These are phyloP conservation scores for Hermanozyma aechmeae DNA, from an alignment of 805 yeast genomes.

Conservation along the genomic window DNA sequence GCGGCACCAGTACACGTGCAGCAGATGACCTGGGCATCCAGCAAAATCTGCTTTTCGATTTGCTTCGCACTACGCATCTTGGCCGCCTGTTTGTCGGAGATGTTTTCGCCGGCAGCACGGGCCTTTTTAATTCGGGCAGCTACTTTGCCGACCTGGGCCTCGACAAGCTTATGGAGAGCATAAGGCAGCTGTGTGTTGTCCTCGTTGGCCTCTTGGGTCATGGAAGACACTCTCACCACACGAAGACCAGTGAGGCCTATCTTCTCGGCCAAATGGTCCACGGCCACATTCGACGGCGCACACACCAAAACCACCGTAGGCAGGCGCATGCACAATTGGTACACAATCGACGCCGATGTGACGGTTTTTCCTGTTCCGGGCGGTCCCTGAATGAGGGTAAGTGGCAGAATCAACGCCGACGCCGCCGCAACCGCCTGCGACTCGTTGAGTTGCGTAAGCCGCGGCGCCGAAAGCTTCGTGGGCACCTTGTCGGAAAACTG, in stretches of 20 bases:
- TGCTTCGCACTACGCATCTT: background rate
- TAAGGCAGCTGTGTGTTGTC: too few species aligned
- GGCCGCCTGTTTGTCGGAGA: background rate
- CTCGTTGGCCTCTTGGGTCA: constrained; percentile 71
- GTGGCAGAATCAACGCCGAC: constrained; percentile 7
- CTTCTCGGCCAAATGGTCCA: constrained; percentile 78
- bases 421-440: constrained; percentile 75
- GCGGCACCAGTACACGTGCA: background rate
- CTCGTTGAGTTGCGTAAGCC: constrained; percentile 59
- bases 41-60: background rate
- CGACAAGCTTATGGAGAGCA: constrained; percentile 31
- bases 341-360: constrained; percentile 81
- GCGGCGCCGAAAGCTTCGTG: constrained; percentile 48
- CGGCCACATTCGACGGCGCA: constrained; percentile 95
- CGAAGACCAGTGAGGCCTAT: constrained; percentile 61
- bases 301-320: constrained; percentile 70
- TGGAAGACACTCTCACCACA: constrained; percentile 72
- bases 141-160: background rate
- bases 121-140: background rate
- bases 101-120: background rate
- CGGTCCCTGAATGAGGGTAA: constrained; percentile 60
- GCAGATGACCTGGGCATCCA: background rate
- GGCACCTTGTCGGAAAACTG: constrained; percentile 60
- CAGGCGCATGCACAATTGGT: constrained; percentile 52
- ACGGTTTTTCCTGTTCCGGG: constrained; percentile 93